These are phyloP conservation scores for Apiospora arundinis DNA, from an alignment of 2,329 filamentous ascomycete species.

Conservation along the genomic window DNA sequence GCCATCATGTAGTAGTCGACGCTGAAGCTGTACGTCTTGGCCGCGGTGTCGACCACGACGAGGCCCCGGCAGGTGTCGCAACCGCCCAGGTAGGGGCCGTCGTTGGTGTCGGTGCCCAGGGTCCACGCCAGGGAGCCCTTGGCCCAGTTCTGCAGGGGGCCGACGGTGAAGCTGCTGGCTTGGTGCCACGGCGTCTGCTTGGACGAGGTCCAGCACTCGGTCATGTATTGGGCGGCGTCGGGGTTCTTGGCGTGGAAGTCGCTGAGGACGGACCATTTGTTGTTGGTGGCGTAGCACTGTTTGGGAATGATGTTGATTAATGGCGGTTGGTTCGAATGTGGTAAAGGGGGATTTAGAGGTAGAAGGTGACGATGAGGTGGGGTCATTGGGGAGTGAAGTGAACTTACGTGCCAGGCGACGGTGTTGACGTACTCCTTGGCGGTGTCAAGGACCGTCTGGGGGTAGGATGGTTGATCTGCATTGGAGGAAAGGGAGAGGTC, in stretches of 20 bases:
- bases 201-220: constrained; percentile 52
- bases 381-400: not conserved
- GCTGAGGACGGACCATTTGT: constrained; percentile 45
- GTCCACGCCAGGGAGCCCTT: constrained; percentile 52
- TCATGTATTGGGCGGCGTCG: constrained; percentile 52
- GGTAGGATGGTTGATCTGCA: constrained; percentile 43
- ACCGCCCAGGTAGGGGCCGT: constrained; percentile 50
- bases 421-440: constrained; percentile 41
- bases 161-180: constrained; percentile 47
- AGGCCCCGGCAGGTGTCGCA: constrained; percentile 56
- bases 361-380: not conserved
- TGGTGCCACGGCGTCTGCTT: constrained; percentile 44
- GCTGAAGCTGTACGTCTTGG: constrained; percentile 50
- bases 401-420: constrained; percentile 45
- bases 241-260: constrained; percentile 49
- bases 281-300: constrained; percentile 44
- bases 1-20: constrained; percentile 61
- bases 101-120: constrained; percentile 44
- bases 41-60: constrained; percentile 58
- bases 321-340: too few species aligned
- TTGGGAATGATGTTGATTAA: not conserved
- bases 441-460: constrained; percentile 45
- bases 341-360: too few species aligned
- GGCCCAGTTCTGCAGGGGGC: constrained; percentile 56
- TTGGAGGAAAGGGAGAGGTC: not conserved